Evolutionary conservation across 345 rosid species (phyloP), one percentile per base, ranked within the genome.

Genomic region (Moricandia moricandioides): DNA sequence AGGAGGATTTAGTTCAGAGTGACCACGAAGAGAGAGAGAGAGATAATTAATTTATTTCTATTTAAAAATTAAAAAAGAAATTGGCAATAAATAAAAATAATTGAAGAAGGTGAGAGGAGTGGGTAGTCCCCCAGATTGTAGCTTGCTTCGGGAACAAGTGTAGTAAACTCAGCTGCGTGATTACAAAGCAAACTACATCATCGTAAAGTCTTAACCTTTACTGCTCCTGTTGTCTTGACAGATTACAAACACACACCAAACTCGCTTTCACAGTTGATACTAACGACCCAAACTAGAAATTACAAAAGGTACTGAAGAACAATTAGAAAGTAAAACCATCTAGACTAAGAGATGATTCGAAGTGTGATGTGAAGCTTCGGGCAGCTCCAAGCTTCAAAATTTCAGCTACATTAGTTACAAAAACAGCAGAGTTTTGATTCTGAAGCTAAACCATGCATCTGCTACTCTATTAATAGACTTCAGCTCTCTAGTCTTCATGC

Each of bases 351-450:
- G 9, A 31, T 27, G 51, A 55, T 39, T n/a, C 63, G 1, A 52
- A 18, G n/a, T 39, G 45, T 0, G 16, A 13, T 3, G 17, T 61
- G 78, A 82, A 86, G 52, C 65, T 69, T 54, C 64, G 77, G 62
- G 75, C 73, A 61, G 74, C 79, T 67, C 79, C 78, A 77, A 78
- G 75, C 81, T 74, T 83, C 78, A 91, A 79, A 70, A 78, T 72
- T 70, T 81, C 87, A 24, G 83, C 72, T 40, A 88, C 9, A 24
- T 77, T n/a, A n/a, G n/a, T n/a, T n/a, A n/a, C n/a, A n/a, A n/a
- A n/a, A 75, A 71, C 77, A 83, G 82, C 88, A 85, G 8, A 81
- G 49, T 78, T 80, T 85, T 8, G 89, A 87, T 83, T 94, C 97
- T 2, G 84, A 71, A 54, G 88, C 89, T 62, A 91, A 80, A 11